Evolutionary conservation across 2,329 filamentous ascomycete species (phyloP).

Genomic region (Magnaporthiopsis poae): DNA sequence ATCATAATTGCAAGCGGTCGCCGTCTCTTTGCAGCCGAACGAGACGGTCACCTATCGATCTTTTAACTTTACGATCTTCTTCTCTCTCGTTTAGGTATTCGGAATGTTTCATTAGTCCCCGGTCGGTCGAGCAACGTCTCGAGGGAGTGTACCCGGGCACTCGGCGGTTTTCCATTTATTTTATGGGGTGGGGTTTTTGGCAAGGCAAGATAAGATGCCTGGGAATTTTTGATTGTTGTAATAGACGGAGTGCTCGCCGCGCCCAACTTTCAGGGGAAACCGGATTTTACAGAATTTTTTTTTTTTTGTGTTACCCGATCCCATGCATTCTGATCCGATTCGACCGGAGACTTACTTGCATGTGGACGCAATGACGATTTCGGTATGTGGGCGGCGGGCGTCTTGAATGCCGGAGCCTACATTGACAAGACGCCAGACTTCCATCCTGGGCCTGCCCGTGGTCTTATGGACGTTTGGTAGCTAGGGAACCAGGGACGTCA

Average conservation of each 20-base stretch:
- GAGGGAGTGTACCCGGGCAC: neutral
- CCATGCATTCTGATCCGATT: neutral
- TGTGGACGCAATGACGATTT: neutral
- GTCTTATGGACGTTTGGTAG: too few species aligned
- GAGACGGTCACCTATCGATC: neutral
- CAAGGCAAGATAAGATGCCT: neutral
- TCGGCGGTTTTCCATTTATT: neutral
- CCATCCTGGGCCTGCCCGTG: too few species aligned
- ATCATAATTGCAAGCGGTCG: slow-evolving; percentile 2
- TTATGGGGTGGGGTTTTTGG: neutral
- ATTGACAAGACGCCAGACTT: neutral
- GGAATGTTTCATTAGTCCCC: slow-evolving; percentile 4
- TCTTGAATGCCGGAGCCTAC: neutral
- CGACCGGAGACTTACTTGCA: neutral
- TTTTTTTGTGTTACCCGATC: neutral
- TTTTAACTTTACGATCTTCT: neutral
- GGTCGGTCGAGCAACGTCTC: neutral
- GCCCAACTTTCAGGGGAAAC: neutral
- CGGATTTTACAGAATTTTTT: neutral
- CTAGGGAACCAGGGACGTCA: too few species aligned
- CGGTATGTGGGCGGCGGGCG: neutral
- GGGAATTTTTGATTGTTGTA: neutral
- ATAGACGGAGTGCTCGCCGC: neutral
- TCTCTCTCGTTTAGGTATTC: slow-evolving; percentile 2
- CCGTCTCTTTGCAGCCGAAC: neutral